Conservation (phyloP, 2,329 filamentous ascomycete species). For the Monilinia fructicola region DNA sequence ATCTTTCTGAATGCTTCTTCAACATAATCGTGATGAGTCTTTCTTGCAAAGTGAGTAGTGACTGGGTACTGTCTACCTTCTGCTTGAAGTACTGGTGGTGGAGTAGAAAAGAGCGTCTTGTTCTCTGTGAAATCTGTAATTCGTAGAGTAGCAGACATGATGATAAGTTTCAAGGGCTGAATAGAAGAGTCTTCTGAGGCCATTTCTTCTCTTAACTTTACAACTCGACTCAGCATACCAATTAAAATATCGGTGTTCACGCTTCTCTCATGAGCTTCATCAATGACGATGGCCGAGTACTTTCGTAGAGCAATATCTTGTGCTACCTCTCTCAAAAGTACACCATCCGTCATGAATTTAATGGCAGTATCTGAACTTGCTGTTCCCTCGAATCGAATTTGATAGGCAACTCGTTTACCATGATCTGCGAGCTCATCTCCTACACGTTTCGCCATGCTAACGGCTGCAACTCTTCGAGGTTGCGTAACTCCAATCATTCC, state of each 20-base stretch:
- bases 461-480: conserved; percentile 88
- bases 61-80: conserved; percentile 92
- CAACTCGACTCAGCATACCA: conserved; percentile 91
- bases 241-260: conserved; percentile 98
- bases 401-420: conserved; percentile 80
- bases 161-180: conserved; percentile 84
- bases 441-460: conserved; percentile 95
- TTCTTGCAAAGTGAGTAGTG: conserved; percentile 81
- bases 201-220: conserved; percentile 77
- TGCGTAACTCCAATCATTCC: conserved; percentile 96
- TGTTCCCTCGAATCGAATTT: conserved; percentile 91
- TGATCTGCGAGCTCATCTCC: conserved; percentile 78
- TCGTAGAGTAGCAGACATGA: conserved; percentile 95
- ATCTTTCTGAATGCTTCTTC: conserved; percentile 90
- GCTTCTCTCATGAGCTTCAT: conserved; percentile 95
- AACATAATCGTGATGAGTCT: conserved; percentile 82
- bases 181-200: conserved; percentile 67
- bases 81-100: conserved; percentile 82
- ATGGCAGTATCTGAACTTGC: conserved; percentile 78
- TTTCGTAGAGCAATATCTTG: conserved; percentile 85
- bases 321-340: conserved; percentile 85
- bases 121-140: conserved; percentile 92
- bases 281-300: conserved; percentile 91
- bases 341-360: conserved; percentile 99
- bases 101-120: conserved; percentile 68